phyloP scores from a whole-genome alignment of 1,139 yeast species.

The Nakaseomyces uthaithaninus region DNA sequence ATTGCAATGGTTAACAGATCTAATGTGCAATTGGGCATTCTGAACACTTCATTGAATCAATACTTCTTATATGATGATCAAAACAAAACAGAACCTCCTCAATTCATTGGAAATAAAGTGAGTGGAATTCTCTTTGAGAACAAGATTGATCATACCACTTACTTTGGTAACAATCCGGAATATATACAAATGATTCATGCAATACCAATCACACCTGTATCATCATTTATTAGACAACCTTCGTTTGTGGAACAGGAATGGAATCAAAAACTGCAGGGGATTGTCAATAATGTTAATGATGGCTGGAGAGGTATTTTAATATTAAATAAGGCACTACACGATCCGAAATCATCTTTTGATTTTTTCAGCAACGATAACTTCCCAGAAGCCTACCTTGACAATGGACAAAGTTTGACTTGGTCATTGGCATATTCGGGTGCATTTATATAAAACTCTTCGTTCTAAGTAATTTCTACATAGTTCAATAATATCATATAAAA shows the following conservation, averaged over 20 bases:
- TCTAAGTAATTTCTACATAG: too few species aligned
- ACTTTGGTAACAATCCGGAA: constrained; percentile 66
- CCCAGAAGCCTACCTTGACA: constrained; percentile 53
- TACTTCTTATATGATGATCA: constrained; percentile 52
- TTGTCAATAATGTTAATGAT: constrained; percentile 49
- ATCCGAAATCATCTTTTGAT: constrained; percentile 56
- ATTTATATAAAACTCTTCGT: constrained; percentile 13
- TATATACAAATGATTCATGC: constrained; percentile 95
- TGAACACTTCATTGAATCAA: constrained; percentile 48
- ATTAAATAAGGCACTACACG: constrained; percentile 68
- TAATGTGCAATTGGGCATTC: constrained; percentile 52
- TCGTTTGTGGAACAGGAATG: constrained; percentile 75
- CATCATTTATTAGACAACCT: constrained; percentile 65
- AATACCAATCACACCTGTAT: constrained; percentile 81
- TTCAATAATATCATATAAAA: too few species aligned
- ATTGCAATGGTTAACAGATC: constrained; percentile 46
- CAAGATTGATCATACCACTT: constrained; percentile 86
- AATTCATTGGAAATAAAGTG: constrained; percentile 56
- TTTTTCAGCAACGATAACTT: constrained; percentile 56
- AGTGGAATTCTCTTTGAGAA: constrained; percentile 78
- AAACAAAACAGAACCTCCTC: constrained; percentile 43
- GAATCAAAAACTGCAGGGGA: constrained; percentile 42
- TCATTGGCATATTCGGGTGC: constrained; percentile 66
- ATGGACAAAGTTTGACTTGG: constrained; percentile 90
- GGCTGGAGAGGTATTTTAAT: constrained; percentile 88